Base-by-base conservation (phyloP, 805 yeast species). In the Komagataella ulmi region DNA sequence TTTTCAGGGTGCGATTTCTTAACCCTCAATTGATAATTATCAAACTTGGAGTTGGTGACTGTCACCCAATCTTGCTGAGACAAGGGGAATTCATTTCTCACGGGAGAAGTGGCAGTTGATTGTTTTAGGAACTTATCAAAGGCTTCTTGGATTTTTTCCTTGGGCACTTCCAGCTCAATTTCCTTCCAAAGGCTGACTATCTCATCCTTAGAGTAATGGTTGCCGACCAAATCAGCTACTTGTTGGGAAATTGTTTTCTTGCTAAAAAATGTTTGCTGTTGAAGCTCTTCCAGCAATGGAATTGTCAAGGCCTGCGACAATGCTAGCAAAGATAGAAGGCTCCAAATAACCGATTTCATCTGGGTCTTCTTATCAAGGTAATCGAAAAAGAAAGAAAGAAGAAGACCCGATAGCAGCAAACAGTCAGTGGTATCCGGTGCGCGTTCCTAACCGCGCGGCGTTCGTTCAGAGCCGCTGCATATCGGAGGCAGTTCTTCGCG, bases 11-110 rank as follows among this genome's bases (percentile, higher is more conserved):
- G 62, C 30, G 74, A 69, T 47, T 71, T 59, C 59, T 75, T 76
- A 54, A 74, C 76, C 64, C 81, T 73, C 59, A 76, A 67, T 54
- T 71, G 65, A 63, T 75, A 74, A 59, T 73, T 68, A 12, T 73
- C 70, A 49, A 71, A 65, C 58, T 70, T 69, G 7, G 36, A 44
- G 19, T 17, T 44, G 51, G 44, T 24, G n/a, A 24, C 21, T 2
- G 45, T 30, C 7, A 17, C 49, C 36, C 21, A 23, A 21, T 18
- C 43, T n/a, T 17, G 23, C 46, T 19, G 21, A 45, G 46, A 45
- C n/a, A 48, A 36, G 45, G 36, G 49, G n/a, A 48, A 48, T 21
- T 36, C 44, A 17, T 18, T 24, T 18, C 24, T 24, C 17, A 36
- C 19, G 17, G 24, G 23, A 8, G 46, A 40, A 36, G 46, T 19